Percentiles rank a stretch among this genome's conserved stretches.
Evolutionary conservation across 371 early-diverging fungal species (phyloP).

Genomic region (Actinomucor elegans): DNA sequence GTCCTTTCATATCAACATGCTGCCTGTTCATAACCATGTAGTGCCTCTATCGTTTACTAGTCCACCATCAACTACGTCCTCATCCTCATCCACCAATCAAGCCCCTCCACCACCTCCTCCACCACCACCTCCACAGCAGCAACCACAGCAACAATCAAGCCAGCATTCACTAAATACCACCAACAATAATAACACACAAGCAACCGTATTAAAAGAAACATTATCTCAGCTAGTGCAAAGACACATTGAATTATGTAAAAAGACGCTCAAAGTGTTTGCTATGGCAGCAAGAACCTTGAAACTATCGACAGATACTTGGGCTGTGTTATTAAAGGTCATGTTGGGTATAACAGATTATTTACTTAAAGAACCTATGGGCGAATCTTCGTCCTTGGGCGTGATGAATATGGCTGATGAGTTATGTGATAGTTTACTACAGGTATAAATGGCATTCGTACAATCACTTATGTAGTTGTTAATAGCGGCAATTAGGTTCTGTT

Average conservation of each 20-base stretch:
- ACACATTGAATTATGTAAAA: conserved; percentile 76
- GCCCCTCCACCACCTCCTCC: conserved; percentile 16
- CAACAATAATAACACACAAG: conserved; percentile 4
- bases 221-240: conserved; percentile 45
- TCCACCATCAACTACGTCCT: not conserved
- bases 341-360: conserved; percentile 72
- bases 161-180: conserved; percentile 8
- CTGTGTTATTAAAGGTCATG: conserved; percentile 71
- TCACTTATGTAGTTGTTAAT: too few relatives aligned
- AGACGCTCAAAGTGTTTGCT: conserved; percentile 62
- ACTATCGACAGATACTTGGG: conserved; percentile 75
- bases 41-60: too few relatives aligned
- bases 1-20: conserved; percentile 21
- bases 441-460: too few relatives aligned
- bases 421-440: conserved; percentile 69
- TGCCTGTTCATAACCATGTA: conserved; percentile 26
- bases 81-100: not conserved
- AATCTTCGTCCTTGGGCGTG: conserved; percentile 34
- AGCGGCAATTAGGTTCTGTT: conserved; percentile 64
- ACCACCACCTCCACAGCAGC: conserved; percentile 1
- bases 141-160: too few relatives aligned
- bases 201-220: conserved; percentile 26
- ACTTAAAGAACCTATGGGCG: conserved; percentile 53
- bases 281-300: conserved; percentile 66
- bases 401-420: conserved; percentile 74